phyloP scores from a whole-genome alignment of 495 filamentous ascomycete species.

The Viridothelium virens region DNA sequence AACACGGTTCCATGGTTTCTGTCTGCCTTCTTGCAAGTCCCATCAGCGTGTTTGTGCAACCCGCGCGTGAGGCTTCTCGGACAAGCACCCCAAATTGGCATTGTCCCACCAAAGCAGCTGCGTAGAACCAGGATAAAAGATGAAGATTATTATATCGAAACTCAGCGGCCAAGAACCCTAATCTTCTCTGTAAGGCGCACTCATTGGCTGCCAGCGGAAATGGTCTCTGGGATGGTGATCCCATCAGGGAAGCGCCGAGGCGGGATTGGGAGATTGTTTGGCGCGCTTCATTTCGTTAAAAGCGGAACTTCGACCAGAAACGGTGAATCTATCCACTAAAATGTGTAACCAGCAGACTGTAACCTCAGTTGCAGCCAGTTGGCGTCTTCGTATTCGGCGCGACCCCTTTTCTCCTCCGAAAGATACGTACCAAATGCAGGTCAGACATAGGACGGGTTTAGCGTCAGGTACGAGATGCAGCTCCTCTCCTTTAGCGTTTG shows the following conservation, averaged over 20 bases:
- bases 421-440: slow-evolving; percentile 7
- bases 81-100: background rate
- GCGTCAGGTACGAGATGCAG: slow-evolving; percentile 12
- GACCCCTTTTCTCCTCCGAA: background rate
- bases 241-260: background rate
- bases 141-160: slow-evolving; percentile 9
- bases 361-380: background rate
- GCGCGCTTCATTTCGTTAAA: slow-evolving; percentile 10
- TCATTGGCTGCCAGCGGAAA: background rate
- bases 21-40: background rate
- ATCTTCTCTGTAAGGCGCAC: background rate
- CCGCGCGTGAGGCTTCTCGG: background rate
- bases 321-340: background rate
- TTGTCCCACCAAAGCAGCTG: background rate
- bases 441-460: background rate
- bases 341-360: background rate
- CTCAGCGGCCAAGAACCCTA: slow-evolving; percentile 4
- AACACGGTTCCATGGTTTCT: background rate
- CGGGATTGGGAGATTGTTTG: background rate
- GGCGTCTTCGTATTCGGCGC: background rate
- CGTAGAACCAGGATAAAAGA: background rate
- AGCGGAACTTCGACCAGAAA: background rate
- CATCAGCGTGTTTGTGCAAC: background rate
- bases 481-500: background rate
- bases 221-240: background rate